A percentile compares a stretch with the other conserved stretches of the same genome.
Conservation (phyloP, 2,329 filamentous ascomycete species). For the Phialophora chinensis region DNA sequence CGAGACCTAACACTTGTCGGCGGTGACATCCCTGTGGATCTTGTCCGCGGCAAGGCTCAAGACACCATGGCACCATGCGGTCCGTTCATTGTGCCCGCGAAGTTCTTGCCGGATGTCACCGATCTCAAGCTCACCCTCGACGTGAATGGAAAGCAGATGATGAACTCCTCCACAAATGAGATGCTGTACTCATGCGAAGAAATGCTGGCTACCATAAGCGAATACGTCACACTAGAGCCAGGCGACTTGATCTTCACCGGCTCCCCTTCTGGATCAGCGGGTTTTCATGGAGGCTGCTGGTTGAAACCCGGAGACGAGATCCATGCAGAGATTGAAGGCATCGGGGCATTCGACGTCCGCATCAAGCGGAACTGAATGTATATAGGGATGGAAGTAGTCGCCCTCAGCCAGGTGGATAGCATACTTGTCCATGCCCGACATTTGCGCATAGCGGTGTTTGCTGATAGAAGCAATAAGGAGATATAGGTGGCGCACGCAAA, state of each 20-base stretch:
- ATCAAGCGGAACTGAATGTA: slow-evolving; percentile 7
- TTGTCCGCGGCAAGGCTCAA: slow-evolving; percentile 17
- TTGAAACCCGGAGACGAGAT: slow-evolving; percentile 18
- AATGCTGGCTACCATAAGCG: slow-evolving; percentile 13
- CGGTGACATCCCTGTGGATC: slow-evolving; percentile 4
- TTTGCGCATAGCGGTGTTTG: no score
- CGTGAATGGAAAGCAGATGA: slow-evolving; percentile 21
- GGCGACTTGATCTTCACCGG: slow-evolving; percentile 21
- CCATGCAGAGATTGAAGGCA: slow-evolving; percentile 17
- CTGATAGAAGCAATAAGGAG: no score
- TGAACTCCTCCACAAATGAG: slow-evolving; percentile 17
- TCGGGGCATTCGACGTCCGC: slow-evolving; percentile 12
- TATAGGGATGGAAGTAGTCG: background rate
- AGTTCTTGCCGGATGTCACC: slow-evolving; percentile 11
- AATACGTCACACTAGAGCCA: slow-evolving; percentile 18
- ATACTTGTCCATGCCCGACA: no score
- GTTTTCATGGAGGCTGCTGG: slow-evolving; percentile 16
- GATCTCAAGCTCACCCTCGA: slow-evolving; percentile 13
- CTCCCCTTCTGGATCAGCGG: slow-evolving; percentile 12
- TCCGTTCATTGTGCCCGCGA: slow-evolving; percentile 6
- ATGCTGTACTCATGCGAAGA: slow-evolving; percentile 20
- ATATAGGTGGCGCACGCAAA: no score
- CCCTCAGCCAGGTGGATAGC: no score
- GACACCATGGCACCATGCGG: slow-evolving; percentile 18
- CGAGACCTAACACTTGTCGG: slow-evolving; percentile 12